These are phyloP conservation scores for Oryza officinalis DNA, from an alignment of 176 grass and related monocot species.

Conservation along the genomic window DNA sequence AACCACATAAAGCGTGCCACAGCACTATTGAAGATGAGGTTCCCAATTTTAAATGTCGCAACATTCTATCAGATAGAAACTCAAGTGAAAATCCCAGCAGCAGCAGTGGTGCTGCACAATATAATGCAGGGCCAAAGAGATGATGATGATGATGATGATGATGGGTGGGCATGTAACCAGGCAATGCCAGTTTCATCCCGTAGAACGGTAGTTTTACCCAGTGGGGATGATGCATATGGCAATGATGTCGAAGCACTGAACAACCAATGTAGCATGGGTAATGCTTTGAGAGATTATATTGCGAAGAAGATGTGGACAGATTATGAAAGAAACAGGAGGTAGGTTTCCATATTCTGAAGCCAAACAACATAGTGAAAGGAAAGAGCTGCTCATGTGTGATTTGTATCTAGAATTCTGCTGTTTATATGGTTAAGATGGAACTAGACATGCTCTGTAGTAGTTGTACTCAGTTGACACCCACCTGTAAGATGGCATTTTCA, in stretches of 20 bases:
- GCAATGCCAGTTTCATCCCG: background rate
- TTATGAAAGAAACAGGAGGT: conserved; percentile 14
- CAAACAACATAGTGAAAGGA: too few relatives aligned
- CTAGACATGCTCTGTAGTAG: background rate
- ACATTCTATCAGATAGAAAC: conserved; percentile 51
- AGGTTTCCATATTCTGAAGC: background rate
- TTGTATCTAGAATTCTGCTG: background rate
- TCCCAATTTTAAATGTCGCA: conserved; percentile 53
- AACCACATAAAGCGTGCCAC: conserved; percentile 43
- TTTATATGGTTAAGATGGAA: background rate
- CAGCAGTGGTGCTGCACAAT: conserved; percentile 49
- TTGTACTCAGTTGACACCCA: background rate
- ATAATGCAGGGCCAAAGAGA: conserved; percentile 44
- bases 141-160: background rate
- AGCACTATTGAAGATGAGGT: conserved; percentile 46
- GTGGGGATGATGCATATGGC: conserved; percentile 24
- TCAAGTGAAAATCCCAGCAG: conserved; percentile 51
- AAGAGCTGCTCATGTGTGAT: background rate
- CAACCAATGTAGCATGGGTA: conserved; percentile 24
- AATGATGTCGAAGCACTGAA: conserved; percentile 34
- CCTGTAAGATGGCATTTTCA: background rate
- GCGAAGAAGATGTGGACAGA: conserved; percentile 47
- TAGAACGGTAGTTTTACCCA: conserved; percentile 20
- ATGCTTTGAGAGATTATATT: conserved; percentile 42
- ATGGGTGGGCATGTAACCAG: background rate